Evolutionary conservation across 345 rosid genomes (phyloP).

Genomic region (Lepidium aucheri): DNA sequence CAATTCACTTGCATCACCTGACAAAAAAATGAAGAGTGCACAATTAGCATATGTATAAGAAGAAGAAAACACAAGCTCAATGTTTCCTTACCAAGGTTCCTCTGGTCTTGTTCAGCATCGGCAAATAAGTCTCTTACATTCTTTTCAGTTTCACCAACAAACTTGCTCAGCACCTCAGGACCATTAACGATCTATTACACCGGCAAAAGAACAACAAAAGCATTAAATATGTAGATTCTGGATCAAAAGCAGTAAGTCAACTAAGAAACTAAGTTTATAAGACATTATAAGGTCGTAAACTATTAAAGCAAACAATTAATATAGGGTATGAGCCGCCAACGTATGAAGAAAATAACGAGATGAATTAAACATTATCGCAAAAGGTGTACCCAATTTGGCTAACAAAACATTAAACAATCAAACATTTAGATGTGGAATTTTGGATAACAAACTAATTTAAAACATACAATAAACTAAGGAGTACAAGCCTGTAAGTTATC

Average conservation of each 20-base stretch:
- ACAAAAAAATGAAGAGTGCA: slow-evolving; percentile 19
- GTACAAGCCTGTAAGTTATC: neutral
- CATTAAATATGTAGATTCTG: neutral
- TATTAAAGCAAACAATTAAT: neutral
- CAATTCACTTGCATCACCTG: slow-evolving; percentile 94
- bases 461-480: neutral
- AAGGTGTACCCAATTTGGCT: neutral
- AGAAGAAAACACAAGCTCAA: slow-evolving; percentile 1
- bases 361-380: neutral
- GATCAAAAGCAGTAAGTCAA: slow-evolving; percentile 3
- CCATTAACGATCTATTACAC: slow-evolving; percentile 78
- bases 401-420: neutral
- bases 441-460: neutral
- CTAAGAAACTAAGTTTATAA: neutral
- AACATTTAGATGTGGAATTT: neutral
- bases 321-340: neutral
- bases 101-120: slow-evolving; percentile 97
- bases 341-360: neutral
- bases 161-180: slow-evolving; percentile 96
- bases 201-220: slow-evolving; percentile 18
- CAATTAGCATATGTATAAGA: slow-evolving; percentile 2
- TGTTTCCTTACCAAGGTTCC: slow-evolving; percentile 51
- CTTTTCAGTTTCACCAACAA: slow-evolving; percentile 98
- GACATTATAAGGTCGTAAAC: neutral
- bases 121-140: slow-evolving; percentile 91